Evolutionary conservation across 371 early-diverging fungal genomes (phyloP), one percentile per base, ranked within the genome.

Genomic region (Apophysomyces elegans): DNA sequence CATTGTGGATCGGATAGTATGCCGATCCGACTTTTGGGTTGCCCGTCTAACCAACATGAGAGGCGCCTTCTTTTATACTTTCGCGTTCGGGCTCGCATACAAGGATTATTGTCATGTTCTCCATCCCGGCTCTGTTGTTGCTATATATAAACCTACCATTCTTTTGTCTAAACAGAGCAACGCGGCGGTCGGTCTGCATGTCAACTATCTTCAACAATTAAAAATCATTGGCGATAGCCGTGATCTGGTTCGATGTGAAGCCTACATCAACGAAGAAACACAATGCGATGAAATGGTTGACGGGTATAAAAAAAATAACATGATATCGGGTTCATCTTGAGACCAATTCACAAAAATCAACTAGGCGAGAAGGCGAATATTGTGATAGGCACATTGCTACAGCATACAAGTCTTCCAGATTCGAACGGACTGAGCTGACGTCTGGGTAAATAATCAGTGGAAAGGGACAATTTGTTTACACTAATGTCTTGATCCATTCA

Each of bases 401-500:
- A 37, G 68, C 71, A 4, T 79, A 64, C 47, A 72, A 66, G 35
- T 47, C 59, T 54, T 79, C 83, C 8, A 75, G 73, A 63, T 79
- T 77, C 44, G 66, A 67, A 13, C 76, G 83, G 44, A 79, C 78
- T 76, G 83, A 82, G 57, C 39, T 82, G 14, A 78, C 74, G 18
- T 78, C 80, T 66, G 80, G 83, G 81, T 81, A 66, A 26, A 64
- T 18, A 21, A 16, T 9, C 5, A n/a, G 4, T 21, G 21, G 8
- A n/a, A 50, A 58, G 1, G 0, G 44, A 11, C 7, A 36, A n/a
- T 50, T 50, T 50, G 54, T 50, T 45, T 50, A 21, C 9, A 18
- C 21, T 50, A 18, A 50, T 18, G 9, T 47, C 18, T n/a, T 47
- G 13, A 11, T 41, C 44, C 26, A 38, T 12, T 56, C 59, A 79